Evolutionary conservation across 345 rosid species (phyloP).

Genomic region (Lepidium didymum): DNA sequence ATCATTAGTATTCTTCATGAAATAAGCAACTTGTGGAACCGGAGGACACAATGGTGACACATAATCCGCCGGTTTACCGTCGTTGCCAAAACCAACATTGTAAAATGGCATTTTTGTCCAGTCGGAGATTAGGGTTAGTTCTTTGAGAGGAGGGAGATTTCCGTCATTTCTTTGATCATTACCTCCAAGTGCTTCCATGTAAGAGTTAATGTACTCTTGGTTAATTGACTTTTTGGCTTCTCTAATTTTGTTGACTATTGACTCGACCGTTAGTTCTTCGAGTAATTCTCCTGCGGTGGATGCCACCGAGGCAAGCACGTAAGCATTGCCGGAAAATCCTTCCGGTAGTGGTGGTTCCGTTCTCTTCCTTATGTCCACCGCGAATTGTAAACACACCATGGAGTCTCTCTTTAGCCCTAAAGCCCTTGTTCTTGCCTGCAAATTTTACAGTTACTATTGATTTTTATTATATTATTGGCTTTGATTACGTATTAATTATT

Average conservation of each 20-base stretch:
- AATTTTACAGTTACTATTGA: neutral
- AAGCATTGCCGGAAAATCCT: constrained; percentile 60
- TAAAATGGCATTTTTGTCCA: constrained; percentile 77
- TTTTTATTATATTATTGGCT: neutral
- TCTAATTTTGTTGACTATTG: constrained; percentile 38
- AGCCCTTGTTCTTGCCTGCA: constrained; percentile 56
- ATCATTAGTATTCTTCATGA: constrained; percentile 53
- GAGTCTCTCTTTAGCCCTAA: constrained; percentile 36
- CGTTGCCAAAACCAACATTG: constrained; percentile 36
- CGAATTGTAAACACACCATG: constrained; percentile 62
- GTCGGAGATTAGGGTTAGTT: constrained; percentile 53
- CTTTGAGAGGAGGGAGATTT: constrained; percentile 49
- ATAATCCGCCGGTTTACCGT: constrained; percentile 36
- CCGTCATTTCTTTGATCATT: constrained; percentile 18
- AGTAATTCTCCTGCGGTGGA: constrained; percentile 45
- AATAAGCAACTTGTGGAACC: constrained; percentile 56
- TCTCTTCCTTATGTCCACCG: constrained; percentile 53
- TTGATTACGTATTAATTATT: neutral
- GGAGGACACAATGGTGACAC: constrained; percentile 57
- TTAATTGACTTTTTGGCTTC: constrained; percentile 49
- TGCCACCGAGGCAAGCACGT: constrained; percentile 49
- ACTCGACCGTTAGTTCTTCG: constrained; percentile 31
- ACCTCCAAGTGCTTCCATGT: constrained; percentile 46
- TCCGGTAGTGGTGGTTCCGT: constrained; percentile 38
- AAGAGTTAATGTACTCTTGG: constrained; percentile 44